Percentiles rank a stretch among this genome's conserved stretches.
Conservation (phyloP, 192 early-diverging fungal genomes). For the Podila clonocystis region DNA sequence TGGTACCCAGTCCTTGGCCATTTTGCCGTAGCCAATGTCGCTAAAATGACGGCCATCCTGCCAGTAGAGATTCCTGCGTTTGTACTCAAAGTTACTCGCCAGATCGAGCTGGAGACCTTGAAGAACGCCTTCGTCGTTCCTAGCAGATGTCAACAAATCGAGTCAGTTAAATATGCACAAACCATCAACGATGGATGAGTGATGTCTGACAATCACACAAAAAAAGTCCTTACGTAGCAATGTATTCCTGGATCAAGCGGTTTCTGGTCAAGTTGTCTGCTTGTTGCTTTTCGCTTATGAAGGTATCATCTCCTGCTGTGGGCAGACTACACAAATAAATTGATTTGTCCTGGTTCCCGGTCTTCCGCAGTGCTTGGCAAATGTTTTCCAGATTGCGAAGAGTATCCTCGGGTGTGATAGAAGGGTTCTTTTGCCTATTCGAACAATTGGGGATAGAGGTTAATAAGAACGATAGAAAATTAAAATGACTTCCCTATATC, state of each 20-base stretch:
- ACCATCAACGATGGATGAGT: too few species aligned
- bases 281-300: conserved; percentile 23
- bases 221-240: conserved; percentile 11
- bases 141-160: background rate
- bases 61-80: conserved; percentile 50
- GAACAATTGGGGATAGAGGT: background rate
- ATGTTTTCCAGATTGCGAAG: conserved; percentile 40
- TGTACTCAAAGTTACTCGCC: conserved; percentile 47
- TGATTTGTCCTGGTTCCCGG: conserved; percentile 31
- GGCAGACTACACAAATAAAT: conserved; percentile 48
- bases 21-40: conserved; percentile 42
- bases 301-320: conserved; percentile 45
- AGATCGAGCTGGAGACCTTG: conserved; percentile 43
- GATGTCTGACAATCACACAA: background rate
- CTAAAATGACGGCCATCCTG: conserved; percentile 49
- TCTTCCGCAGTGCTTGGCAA: conserved; percentile 33
- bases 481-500: too few species aligned
- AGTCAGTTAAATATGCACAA: background rate
- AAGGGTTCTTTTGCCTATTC: conserved; percentile 23
- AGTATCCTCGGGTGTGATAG: conserved; percentile 33
- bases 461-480: background rate
- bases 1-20: conserved; percentile 50
- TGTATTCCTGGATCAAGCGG: conserved; percentile 30
- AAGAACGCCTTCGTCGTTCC: conserved; percentile 29
- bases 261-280: conserved; percentile 37